Percentiles rank a stretch among this genome's conserved stretches.
These are phyloP conservation scores for Mycocentrospora acerina DNA, from an alignment of 2,329 filamentous ascomycete species.

Conservation along the genomic window DNA sequence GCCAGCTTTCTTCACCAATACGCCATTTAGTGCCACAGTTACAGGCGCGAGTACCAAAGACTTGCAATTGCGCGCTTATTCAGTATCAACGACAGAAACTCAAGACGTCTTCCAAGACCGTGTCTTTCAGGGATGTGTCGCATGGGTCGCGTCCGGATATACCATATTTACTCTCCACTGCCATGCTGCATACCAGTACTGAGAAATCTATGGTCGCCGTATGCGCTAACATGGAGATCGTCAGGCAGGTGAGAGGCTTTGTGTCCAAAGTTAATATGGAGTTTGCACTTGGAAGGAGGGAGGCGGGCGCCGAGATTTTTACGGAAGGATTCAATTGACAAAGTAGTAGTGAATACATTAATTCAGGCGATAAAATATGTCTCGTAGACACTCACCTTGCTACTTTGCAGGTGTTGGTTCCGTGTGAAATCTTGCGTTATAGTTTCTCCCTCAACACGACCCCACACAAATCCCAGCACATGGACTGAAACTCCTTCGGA, in stretches of 20 bases:
- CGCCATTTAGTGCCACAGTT: neutral
- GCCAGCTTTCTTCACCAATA: conserved; percentile 2
- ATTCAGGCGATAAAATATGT: no score
- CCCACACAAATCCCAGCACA: no score
- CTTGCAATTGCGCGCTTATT: conserved; percentile 19
- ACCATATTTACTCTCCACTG: conserved; percentile 2
- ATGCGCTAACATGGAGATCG: conserved; percentile 19
- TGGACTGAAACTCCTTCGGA: no score
- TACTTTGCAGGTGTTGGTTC: no score
- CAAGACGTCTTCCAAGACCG: neutral
- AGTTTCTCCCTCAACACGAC: no score
- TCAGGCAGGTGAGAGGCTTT: conserved; percentile 7
- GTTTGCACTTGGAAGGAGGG: conserved; percentile 17
- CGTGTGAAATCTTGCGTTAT: no score
- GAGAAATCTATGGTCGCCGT: conserved; percentile 24
- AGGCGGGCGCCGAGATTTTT: conserved; percentile 16
- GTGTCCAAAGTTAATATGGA: conserved; percentile 24
- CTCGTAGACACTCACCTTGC: no score
- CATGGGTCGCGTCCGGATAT: conserved; percentile 20
- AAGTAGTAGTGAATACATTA: no score
- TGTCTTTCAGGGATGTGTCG: conserved; percentile 8
- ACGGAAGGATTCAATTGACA: conserved; percentile 18
- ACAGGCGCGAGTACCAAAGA: neutral
- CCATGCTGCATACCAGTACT: conserved; percentile 1
- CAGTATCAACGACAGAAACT: conserved; percentile 16